Evolutionary conservation across 768 basidiomycete species (phyloP), one percentile per base, ranked within the genome.

Genomic region (Rhodotorula babjevae): DNA sequence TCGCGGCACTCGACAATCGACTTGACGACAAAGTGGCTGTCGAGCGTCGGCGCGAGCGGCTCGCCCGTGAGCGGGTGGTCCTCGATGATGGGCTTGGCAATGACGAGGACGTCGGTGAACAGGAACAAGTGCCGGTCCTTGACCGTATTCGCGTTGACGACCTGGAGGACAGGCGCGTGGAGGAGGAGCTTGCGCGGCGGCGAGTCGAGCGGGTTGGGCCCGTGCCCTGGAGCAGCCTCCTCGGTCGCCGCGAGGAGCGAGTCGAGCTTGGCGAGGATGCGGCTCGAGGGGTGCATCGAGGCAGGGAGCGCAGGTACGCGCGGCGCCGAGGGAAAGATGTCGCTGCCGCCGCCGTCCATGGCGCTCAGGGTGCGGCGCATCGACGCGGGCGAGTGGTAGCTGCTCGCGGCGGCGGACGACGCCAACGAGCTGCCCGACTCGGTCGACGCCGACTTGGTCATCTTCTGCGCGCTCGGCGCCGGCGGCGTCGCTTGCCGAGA

Each of bases 71-170:
- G 61, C 15, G 80, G 75, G 27, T 81, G 80, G 57, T 90, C 88
- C 50, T 87, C 85, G 65, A 87, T 83, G 70, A 93, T 84, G 21
- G 93, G 93, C 81, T 98, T 98, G 53, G 94, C 89, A 75, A 98
- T 87, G 80, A 98, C 86, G 66, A 98, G 86, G 65, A 98, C 86
- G 80, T 99, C 96, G 80, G 84, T 92, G 85, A 99, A 99, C n/a
- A 98, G 85, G 84, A 98, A 94, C 18, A 98, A 86, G 83, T 92
- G 92, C 19, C 96, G 88, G 79, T 97, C 93, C 81, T 98, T 97
- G 80, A 93, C 90, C 1, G 91, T 93, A 81, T 95, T 90, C 55
- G 88, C 85, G 81, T 96, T 93, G 76, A 92, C 92, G 23, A 98
- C 92, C 82, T 99, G 96, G 11, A 95, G 84, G 14, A 95, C 90